A percentile compares a stretch with the other conserved stretches of the same genome.
Conservation (phyloP, 1,284 basidiomycete species). For the Pseudozyma pruni region DNA sequence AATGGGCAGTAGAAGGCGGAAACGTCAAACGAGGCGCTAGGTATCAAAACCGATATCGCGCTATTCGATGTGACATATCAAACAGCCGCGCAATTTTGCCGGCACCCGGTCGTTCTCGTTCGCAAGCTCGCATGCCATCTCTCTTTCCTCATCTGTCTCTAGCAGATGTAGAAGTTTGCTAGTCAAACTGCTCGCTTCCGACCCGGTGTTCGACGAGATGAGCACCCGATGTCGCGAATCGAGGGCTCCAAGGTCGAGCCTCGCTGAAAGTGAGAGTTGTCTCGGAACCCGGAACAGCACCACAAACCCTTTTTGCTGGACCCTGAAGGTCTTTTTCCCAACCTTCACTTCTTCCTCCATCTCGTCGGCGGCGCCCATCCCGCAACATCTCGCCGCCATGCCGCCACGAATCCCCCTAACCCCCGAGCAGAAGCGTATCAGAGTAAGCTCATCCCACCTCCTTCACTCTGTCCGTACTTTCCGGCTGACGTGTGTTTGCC, state of each 20-base stretch:
- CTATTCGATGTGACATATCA: conserved; percentile 46
- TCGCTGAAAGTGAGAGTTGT: no score
- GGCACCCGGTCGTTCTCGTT: no score
- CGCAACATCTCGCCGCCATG: conserved; percentile 9
- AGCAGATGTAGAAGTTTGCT: conserved; percentile 4
- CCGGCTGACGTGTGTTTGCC: no score
- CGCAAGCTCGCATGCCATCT: no score
- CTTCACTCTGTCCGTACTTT: neutral
- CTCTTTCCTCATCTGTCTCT: neutral
- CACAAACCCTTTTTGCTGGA: no score
- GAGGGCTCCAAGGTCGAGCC: no score
- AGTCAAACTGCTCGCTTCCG: no score
- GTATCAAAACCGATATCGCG: conserved; percentile 3
- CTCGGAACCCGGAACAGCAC: no score
- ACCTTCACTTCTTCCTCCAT: neutral
- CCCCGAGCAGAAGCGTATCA: conserved; percentile 41
- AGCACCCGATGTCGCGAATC: no score
- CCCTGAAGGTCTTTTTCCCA: no score
- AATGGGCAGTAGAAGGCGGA: neutral
- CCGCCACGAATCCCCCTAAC: conserved; percentile 39
- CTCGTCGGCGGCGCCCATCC: neutral
- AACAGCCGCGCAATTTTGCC: no score
- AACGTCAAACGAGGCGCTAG: neutral
- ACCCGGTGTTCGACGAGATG: no score
- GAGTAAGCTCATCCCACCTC: conserved; percentile 23